Evolutionary conservation across 495 filamentous ascomycete genomes (phyloP), one percentile per base, ranked within the genome.

Genomic region (Lophiotrema nucula): DNA sequence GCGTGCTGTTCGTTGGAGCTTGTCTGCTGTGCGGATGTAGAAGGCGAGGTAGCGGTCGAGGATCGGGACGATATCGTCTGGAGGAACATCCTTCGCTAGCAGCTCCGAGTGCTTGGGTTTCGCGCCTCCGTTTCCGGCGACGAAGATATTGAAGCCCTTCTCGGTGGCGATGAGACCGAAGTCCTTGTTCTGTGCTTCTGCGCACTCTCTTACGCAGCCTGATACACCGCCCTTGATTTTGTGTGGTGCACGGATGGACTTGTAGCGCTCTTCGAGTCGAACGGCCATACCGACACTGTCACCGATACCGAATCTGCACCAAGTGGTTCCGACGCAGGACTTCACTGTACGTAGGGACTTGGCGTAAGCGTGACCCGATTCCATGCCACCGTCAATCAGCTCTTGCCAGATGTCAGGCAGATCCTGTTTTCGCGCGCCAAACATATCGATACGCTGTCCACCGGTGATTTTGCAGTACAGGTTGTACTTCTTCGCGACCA

Each of bases 231-330:
- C 90, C 72, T 97, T 97, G 72, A 97, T 82, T 77, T 97, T 97
- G 66, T 97, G 92, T 11, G 92, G 92, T 18, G 79, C 78, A 1
- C 92, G 84, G 62, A 97, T 86, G 68, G 87, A 90, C 79, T 97
- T 97, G 73, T 97, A 97, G 43, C 92, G 83, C 73, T 96, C 88
- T 69, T 97, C 92, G 0, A 97, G 74, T 1, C 91, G 81, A 21
- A 97, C 86, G 0, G 92, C 92, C 88, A 97, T 92, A 22, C 92
- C 92, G n/a, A 97, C 92, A 73, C 88, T 93, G 74, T 97, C 92
- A 35, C 90, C 90, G 54, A 96, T 85, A 56, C 92, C 92, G 62
- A 89, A 97, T 4, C 92, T 79, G 65, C 92, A 97, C 92, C 92
- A 97, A 1, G 89, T 95, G 1, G 88, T 93, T 24, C 92, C 92